Percentiles rank a stretch among this genome's conserved stretches.
These are phyloP conservation scores for Malassezia obtusa DNA, from an alignment of 1,284 basidiomycete genomes.

Conservation along the genomic window DNA sequence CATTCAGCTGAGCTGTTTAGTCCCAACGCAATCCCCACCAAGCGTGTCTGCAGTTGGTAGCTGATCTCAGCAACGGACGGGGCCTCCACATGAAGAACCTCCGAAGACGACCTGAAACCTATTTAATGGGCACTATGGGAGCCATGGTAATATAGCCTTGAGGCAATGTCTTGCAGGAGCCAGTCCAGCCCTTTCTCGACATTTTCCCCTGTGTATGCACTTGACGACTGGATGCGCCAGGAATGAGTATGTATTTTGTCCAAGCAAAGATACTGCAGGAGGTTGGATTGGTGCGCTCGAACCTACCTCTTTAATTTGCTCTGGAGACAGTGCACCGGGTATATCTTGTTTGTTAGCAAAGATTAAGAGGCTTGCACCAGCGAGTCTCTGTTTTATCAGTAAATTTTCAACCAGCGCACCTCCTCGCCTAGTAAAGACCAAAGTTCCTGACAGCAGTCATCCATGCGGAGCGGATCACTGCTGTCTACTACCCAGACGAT, in stretches of 20 bases:
- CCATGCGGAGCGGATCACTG: constrained; percentile 74
- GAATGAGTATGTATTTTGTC: constrained; percentile 9
- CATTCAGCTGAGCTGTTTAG: background rate
- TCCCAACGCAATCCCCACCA: background rate
- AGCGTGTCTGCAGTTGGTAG: background rate
- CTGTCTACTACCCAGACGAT: constrained; percentile 99
- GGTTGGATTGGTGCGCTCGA: too few relatives aligned
- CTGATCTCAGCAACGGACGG: background rate
- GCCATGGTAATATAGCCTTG: constrained; percentile 43
- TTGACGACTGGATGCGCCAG: constrained; percentile 85
- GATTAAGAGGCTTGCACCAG: constrained; percentile 85
- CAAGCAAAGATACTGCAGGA: constrained; percentile 2
- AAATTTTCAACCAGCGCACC: constrained; percentile 53
- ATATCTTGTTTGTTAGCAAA: constrained; percentile 99
- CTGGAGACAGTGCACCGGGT: constrained; percentile 67
- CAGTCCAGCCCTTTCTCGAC: constrained; percentile 78
- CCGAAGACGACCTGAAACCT: too few relatives aligned
- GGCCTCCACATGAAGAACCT: background rate
- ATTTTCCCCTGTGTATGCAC: constrained; percentile 78
- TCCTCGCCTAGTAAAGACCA: constrained; percentile 78
- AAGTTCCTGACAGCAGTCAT: constrained; percentile 79
- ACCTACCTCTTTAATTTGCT: constrained; percentile 60
- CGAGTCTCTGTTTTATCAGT: constrained; percentile 60
- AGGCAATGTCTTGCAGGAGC: constrained; percentile 77
- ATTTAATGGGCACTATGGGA: too few relatives aligned